Percentiles rank a stretch among this genome's conserved stretches.
Evolutionary conservation across 495 filamentous ascomycete species (phyloP).

Genomic region (Hyaloscypha finlandica): DNA sequence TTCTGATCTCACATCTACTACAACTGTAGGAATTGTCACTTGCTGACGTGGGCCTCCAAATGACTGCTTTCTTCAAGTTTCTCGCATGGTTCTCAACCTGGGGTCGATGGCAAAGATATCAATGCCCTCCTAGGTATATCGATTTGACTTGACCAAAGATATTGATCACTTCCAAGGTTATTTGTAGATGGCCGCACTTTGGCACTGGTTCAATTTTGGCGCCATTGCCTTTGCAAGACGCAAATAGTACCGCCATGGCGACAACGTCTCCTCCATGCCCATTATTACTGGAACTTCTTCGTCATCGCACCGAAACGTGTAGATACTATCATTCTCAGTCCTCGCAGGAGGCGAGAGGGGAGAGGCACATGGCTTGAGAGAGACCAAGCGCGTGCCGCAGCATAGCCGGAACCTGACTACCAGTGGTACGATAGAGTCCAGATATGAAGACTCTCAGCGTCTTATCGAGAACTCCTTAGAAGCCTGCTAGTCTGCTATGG

Average conservation of each 20-base stretch:
- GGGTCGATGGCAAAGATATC: neutral
- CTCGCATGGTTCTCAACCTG: neutral
- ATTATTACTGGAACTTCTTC: neutral
- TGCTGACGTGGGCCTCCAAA: neutral
- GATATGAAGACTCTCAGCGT: too few species aligned
- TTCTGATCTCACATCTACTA: neutral
- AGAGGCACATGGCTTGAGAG: too few species aligned
- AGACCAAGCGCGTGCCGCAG: too few species aligned
- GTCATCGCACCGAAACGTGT: too few species aligned
- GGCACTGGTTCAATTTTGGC: neutral
- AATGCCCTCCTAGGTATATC: neutral
- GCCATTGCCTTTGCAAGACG: neutral
- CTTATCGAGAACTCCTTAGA: too few species aligned
- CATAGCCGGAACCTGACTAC: too few species aligned
- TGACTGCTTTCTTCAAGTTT: neutral
- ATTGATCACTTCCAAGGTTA: neutral
- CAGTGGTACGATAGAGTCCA: too few species aligned
- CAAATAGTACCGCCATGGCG: neutral
- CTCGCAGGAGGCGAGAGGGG: too few species aligned
- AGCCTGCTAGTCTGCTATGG: too few species aligned
- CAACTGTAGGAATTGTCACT: neutral
- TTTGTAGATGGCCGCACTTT: neutral
- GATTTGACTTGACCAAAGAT: neutral
- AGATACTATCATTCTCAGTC: too few species aligned
- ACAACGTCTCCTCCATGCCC: neutral